A percentile compares a stretch with the other conserved stretches of the same genome.
phyloP scores from a whole-genome alignment of 2,329 filamentous ascomycete genomes.

The Scytalidium sp. region DNA sequence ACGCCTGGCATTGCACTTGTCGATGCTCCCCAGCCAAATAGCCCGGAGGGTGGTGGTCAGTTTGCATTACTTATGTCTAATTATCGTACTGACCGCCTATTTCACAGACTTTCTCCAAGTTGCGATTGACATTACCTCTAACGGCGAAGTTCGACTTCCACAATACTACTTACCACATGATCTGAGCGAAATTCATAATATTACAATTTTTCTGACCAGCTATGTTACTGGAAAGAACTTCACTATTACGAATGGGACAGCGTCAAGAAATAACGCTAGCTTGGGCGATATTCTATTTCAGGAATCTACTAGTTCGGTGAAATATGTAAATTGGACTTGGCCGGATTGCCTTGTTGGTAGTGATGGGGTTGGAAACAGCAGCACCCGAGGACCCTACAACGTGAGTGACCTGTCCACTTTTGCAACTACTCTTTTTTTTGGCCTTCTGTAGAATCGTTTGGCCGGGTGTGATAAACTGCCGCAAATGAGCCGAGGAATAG shows the following conservation, averaged over 20 bases:
- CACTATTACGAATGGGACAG: constrained; percentile 64
- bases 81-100: constrained; percentile 9
- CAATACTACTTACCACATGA: constrained; percentile 51
- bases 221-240: constrained; percentile 63
- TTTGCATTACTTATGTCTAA: constrained; percentile 11
- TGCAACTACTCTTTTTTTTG: too few species aligned
- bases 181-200: constrained; percentile 57
- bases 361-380: constrained; percentile 43
- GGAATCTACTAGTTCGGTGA: constrained; percentile 66
- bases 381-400: constrained; percentile 63
- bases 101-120: constrained; percentile 51
- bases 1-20: constrained; percentile 67
- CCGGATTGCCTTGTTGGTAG: constrained; percentile 65
- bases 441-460: too few species aligned
- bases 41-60: constrained; percentile 60
- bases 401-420: too few species aligned
- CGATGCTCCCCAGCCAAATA: constrained; percentile 62
- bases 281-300: constrained; percentile 61
- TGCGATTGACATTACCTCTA: constrained; percentile 63
- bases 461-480: constrained; percentile 35
- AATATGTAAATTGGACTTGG: constrained; percentile 72
- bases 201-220: constrained; percentile 66
- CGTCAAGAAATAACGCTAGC: constrained; percentile 46
- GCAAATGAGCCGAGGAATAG: not conserved
- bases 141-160: constrained; percentile 60